A percentile compares a stretch with the other conserved stretches of the same genome.
Evolutionary conservation across 1,284 basidiomycete genomes (phyloP).

Genomic region (Vanrija sp.): DNA sequence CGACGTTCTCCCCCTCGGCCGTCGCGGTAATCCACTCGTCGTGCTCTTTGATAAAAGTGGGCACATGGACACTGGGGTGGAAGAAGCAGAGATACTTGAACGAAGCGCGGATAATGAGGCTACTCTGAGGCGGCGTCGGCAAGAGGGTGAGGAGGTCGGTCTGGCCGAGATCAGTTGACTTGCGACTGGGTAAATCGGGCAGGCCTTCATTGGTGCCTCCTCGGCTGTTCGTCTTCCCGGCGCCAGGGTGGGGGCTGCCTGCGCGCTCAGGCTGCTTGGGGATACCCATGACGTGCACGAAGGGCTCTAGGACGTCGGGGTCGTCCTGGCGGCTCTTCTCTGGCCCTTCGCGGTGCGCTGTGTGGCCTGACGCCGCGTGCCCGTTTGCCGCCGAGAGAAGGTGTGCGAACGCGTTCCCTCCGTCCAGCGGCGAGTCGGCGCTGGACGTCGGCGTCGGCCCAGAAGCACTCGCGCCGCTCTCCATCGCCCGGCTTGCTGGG

Average conservation of each 20-base stretch:
- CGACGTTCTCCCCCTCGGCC: conserved; percentile 12
- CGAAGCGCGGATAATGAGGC: conserved; percentile 17
- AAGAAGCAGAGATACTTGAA: conserved; percentile 24
- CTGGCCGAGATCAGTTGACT: conserved; percentile 20
- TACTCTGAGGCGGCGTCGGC: conserved; percentile 15
- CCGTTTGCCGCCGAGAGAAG: conserved; percentile 6
- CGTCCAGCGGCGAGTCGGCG: conserved; percentile 3
- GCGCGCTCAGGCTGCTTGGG: neutral
- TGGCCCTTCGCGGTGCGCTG: neutral
- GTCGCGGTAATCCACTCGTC: conserved; percentile 25
- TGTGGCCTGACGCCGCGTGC: too few relatives aligned
- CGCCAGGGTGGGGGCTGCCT: too few relatives aligned
- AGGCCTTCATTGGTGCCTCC: neutral
- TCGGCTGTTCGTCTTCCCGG: neutral
- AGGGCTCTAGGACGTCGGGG: conserved; percentile 22
- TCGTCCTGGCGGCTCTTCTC: conserved; percentile 14
- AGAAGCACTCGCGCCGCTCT: neutral
- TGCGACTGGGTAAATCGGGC: conserved; percentile 16
- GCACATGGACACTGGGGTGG: conserved; percentile 27
- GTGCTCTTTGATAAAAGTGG: conserved; percentile 24
- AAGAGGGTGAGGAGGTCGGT: conserved; percentile 21
- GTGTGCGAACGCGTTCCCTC: conserved; percentile 14
- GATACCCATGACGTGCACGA: conserved; percentile 21
- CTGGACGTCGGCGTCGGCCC: conserved; percentile 5
- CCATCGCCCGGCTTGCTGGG: too few relatives aligned